These are phyloP conservation scores for Uronychia setigera DNA, from an alignment of 73 alveolate genomes.

Conservation along the genomic window DNA sequence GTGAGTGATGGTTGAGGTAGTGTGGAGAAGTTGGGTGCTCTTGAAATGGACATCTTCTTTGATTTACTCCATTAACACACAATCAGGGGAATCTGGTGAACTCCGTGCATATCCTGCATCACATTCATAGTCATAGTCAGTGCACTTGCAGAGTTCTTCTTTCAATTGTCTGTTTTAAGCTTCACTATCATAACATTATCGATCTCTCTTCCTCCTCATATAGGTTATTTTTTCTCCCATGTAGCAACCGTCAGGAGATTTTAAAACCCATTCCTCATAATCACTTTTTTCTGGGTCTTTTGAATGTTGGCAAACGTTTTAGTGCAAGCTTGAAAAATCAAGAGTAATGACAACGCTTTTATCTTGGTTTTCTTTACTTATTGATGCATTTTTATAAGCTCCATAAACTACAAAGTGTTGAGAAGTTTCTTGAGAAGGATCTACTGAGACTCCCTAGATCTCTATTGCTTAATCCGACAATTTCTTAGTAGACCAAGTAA, in stretches of 20 bases:
- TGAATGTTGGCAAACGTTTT: conserved; percentile 79
- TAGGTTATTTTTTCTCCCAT: conserved; percentile 85
- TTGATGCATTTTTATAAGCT: conserved; percentile 4
- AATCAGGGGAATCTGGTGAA: too few relatives aligned
- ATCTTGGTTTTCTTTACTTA: background rate
- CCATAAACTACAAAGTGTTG: conserved; percentile 88
- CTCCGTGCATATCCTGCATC: conserved; percentile 85
- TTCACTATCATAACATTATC: conserved; percentile 88
- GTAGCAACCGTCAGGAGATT: conserved; percentile 92
- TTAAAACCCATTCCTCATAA: conserved; percentile 92
- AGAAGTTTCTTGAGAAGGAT: conserved; percentile 72
- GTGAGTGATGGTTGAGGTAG: too few relatives aligned
- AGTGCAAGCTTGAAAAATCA: conserved; percentile 80
- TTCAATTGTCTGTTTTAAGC: conserved; percentile 67
- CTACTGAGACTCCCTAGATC: conserved; percentile 82
- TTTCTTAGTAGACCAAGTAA: conserved; percentile 64
- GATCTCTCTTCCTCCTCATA: conserved; percentile 86
- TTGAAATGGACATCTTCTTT: too few relatives aligned
- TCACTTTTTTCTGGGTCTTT: conserved; percentile 85
- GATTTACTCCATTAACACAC: too few relatives aligned
- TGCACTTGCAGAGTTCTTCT: conserved; percentile 79
- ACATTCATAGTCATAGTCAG: conserved; percentile 93
- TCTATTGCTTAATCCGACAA: conserved; percentile 65
- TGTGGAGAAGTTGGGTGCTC: too few relatives aligned
- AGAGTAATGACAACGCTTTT: conserved; percentile 75